Conservation (phyloP, 2,329 filamentous ascomycete genomes). For the Fusarium concolor region DNA sequence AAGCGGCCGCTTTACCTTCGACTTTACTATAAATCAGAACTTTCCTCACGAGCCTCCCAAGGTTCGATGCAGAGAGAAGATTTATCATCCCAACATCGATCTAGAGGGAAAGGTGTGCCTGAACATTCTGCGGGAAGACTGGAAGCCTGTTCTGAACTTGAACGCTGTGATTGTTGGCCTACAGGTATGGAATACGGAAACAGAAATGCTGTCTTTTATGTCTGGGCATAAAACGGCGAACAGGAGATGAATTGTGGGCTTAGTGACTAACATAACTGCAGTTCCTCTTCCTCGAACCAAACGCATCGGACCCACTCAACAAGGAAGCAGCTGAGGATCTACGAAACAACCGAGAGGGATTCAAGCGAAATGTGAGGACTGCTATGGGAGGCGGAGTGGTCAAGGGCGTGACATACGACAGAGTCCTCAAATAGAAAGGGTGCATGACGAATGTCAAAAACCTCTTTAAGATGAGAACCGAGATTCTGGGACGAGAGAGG, state of each 20-base stretch:
- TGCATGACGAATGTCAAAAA: slow-evolving; percentile 11
- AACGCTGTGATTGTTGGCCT: slow-evolving; percentile 96
- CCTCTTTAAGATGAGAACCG: slow-evolving; percentile 11
- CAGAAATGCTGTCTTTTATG: neutral
- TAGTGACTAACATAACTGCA: slow-evolving; percentile 54
- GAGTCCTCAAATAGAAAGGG: slow-evolving; percentile 72
- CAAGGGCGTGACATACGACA: slow-evolving; percentile 78
- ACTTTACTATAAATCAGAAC: slow-evolving; percentile 91
- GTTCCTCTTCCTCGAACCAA: slow-evolving; percentile 98
- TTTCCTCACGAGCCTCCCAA: slow-evolving; percentile 98
- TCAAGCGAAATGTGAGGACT: slow-evolving; percentile 88
- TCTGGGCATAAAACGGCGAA: neutral
- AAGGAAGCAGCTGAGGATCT: slow-evolving; percentile 97
- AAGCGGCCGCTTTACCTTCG: slow-evolving; percentile 87
- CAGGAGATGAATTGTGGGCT: slow-evolving; percentile 2
- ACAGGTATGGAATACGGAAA: slow-evolving; percentile 65
- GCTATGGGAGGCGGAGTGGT: slow-evolving; percentile 86
- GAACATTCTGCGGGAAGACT: slow-evolving; percentile 97
- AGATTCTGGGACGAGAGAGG: slow-evolving; percentile 14
- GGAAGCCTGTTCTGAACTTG: slow-evolving; percentile 97
- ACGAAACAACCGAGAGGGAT: slow-evolving; percentile 83
- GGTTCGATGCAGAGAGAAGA: slow-evolving; percentile 96
- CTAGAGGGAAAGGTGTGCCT: slow-evolving; percentile 97
- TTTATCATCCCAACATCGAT: slow-evolving; percentile 99
- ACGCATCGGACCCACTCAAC: slow-evolving; percentile 96